Evolutionary conservation across 352 stramenopile species (phyloP).

Genomic region (Globisporangium iwayamae): DNA sequence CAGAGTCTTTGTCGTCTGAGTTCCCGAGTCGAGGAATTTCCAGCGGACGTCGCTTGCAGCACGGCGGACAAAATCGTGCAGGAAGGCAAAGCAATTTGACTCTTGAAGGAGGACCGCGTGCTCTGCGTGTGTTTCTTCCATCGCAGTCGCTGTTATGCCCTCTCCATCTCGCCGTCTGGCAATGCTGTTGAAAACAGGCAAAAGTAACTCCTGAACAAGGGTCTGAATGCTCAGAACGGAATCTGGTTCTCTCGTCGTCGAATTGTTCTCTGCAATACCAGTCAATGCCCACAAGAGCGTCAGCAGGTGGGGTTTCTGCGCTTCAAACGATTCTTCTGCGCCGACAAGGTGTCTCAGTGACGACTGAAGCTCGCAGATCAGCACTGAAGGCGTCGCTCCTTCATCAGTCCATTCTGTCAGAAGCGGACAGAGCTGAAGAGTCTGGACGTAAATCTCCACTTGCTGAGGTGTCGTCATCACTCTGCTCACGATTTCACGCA

Average conservation of each 20-base stretch:
- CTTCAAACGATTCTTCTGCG: conserved; percentile 21
- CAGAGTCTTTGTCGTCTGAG: conserved; percentile 3
- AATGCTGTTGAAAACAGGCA: conserved; percentile 6
- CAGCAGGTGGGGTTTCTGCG: conserved; percentile 23
- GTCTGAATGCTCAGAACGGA: conserved; percentile 11
- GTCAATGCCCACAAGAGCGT: conserved; percentile 24
- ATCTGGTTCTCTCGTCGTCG: not conserved
- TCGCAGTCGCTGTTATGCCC: not conserved
- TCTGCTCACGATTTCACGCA: conserved; percentile 24
- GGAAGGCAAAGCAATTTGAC: conserved; percentile 8
- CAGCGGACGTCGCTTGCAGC: not conserved
- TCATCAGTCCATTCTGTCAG: conserved; percentile 25
- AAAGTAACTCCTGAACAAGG: conserved; percentile 9
- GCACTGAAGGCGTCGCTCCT: not conserved
- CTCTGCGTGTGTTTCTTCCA: not conserved
- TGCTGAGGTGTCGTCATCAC: conserved; percentile 20
- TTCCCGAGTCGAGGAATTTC: not conserved
- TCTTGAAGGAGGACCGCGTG: not conserved
- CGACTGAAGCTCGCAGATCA: conserved; percentile 26
- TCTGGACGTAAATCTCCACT: conserved; percentile 21
- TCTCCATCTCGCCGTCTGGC: not conserved
- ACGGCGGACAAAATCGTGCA: conserved; percentile 10
- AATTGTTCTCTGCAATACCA: not conserved
- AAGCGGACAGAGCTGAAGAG: conserved; percentile 27
- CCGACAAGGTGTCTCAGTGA: conserved; percentile 21